phyloP scores from a whole-genome alignment of 1,284 basidiomycete genomes.

The Microstroma glucosiphilum region DNA sequence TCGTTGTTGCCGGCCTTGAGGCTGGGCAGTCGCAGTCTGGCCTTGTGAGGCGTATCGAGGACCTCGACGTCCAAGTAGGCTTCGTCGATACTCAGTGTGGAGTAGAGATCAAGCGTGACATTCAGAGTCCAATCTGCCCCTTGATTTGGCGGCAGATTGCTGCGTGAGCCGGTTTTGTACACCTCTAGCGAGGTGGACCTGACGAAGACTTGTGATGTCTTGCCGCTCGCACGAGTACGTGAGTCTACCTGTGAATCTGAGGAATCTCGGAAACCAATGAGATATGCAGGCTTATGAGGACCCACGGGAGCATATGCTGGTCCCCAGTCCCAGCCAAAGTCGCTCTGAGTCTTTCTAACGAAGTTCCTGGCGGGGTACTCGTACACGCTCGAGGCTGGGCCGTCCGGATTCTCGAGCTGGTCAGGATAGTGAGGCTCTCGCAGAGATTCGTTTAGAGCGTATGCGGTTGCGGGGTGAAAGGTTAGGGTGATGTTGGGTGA shows the following conservation, averaged over 20 bases:
- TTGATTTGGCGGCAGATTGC: conserved; percentile 32
- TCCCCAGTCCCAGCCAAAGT: conserved; percentile 47
- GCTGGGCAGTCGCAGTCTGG: conserved; percentile 15
- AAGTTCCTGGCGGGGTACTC: conserved; percentile 33
- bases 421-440: conserved; percentile 21
- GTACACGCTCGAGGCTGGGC: conserved; percentile 18
- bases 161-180: conserved; percentile 27
- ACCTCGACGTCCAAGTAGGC: conserved; percentile 18
- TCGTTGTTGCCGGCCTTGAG: conserved; percentile 16
- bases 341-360: conserved; percentile 37
- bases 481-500: conserved; percentile 23
- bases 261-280: conserved; percentile 16
- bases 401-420: conserved; percentile 13
- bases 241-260: neutral
- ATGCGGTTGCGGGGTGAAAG: conserved; percentile 18
- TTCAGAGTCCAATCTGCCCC: conserved; percentile 37
- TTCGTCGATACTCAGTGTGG: neutral
- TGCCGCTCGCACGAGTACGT: neutral
- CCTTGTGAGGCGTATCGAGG: conserved; percentile 13
- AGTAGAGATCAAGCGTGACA: conserved; percentile 29
- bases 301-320: conserved; percentile 27
- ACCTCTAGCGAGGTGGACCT: conserved; percentile 20
- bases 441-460: conserved; percentile 15
- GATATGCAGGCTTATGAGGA: conserved; percentile 22
- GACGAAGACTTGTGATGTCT: neutral